Evolutionary conservation across 106 monocot species (phyloP), one percentile per base, ranked within the genome.

Genomic region (Alisma plantagoaquatica): DNA sequence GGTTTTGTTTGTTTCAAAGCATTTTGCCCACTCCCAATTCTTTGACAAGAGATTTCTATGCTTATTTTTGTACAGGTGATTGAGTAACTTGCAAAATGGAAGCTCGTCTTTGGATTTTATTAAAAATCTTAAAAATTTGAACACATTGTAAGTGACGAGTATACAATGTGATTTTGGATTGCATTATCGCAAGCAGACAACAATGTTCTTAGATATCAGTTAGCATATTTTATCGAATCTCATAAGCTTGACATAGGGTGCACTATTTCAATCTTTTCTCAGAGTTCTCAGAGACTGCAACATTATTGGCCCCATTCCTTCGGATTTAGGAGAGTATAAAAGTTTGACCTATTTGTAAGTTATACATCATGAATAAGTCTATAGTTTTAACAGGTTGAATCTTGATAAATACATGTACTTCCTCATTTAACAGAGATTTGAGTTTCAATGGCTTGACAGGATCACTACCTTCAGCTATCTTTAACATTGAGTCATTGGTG

Each of bases 391-490:
- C 9, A 38, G 29, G 25, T n/a, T 38, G 55, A 3, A 41, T 33
- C 5, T 38, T 2, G 38, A 41, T 56, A 11, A 41, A 22, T 1
- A 10, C 14, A 23, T 56, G 35, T 43, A 27, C 29, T 56, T 24
- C 20, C 56, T 24, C 20, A 3, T 33, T 49, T 42, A 3, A 18
- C 56, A 93, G 93, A 69, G 93, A 93, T 67, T 70, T 93, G 67
- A 87, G 93, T 67, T 93, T 93, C 75, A 93, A 93, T 62, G 87
- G 83, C 53, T 64, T 93, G 42, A 87, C 74, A 29, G 93, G 93
- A 51, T 7, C 46, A 38, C 41, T 93, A 65, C 83, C 87, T 26
- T 49, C 55, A 35, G 75, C 87, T 58, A 76, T 93, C 29, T 77
- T 93, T 65, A 87, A 64, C 53, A 53, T 87, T 59, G 50, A 45